Percentiles rank a stretch among this genome's conserved stretches.
Evolutionary conservation across 176 grass and related monocot genomes (phyloP).

Genomic region (Bolboschoenus planiculmis): DNA sequence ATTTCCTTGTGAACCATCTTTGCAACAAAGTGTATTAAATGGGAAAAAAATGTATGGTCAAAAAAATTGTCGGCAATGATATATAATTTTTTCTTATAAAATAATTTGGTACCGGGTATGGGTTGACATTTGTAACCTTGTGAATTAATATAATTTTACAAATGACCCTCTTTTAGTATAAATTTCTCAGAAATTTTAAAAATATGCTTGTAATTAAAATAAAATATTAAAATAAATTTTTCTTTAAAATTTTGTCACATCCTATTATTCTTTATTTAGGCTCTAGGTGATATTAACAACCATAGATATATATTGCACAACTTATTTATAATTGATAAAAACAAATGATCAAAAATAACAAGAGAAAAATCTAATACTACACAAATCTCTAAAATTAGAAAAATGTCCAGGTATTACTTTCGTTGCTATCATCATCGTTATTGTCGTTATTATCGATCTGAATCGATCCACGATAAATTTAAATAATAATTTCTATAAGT

Average conservation of each 20-base stretch:
- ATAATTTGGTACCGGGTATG: too few relatives aligned
- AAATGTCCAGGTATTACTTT: neutral
- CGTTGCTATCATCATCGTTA: neutral
- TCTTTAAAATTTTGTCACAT: neutral
- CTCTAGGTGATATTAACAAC: neutral
- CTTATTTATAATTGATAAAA: too few relatives aligned
- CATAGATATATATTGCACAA: neutral
- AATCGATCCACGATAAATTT: neutral
- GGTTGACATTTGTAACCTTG: too few relatives aligned
- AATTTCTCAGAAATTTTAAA: too few relatives aligned
- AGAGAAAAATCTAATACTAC: too few relatives aligned
- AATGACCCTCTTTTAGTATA: too few relatives aligned
- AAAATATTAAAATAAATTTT: neutral
- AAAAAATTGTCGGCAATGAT: neutral
- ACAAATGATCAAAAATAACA: too few relatives aligned
- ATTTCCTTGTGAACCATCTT: too few relatives aligned
- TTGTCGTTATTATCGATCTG: neutral
- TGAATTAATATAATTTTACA: too few relatives aligned
- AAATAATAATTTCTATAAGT: neutral
- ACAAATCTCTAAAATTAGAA: too few relatives aligned
- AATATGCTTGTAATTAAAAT: neutral
- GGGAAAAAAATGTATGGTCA: neutral
- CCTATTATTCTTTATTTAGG: neutral
- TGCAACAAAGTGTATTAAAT: neutral
- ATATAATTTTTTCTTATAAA: too few relatives aligned